Base-by-base conservation (phyloP, 768 basidiomycete species). In the Auricularia heimuer region DNA sequence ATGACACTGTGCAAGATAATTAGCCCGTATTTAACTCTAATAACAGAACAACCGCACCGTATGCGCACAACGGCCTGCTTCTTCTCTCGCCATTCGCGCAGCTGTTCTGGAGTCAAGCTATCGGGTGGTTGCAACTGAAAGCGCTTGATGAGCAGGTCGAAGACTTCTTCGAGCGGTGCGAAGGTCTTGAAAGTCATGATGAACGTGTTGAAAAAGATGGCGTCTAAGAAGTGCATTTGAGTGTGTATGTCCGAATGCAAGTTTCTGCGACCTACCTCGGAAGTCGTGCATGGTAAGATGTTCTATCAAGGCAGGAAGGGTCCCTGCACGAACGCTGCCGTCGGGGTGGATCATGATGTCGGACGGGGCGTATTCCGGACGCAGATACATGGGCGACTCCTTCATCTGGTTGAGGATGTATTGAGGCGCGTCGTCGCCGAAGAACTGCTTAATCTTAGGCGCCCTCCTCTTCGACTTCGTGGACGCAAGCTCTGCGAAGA, bases 151-250 rank as follows among this genome's bases (percentile, higher is more conserved):
- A 98, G 85, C 18, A 89, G 80, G 65, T 93, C 87, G 64, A 96
- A 88, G 8, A 98, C 77, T 61, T 93, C 88, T 64, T 90, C 84
- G 56, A 90, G 78, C 4, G 86, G 87, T 16, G 91, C 92, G 75
- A 98, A 98, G 0, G 93, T 94, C 71, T 94, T 92, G 80, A 92
- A 97, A 0, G 96, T 97, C 85, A 97, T 88, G 68, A 98, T 76
- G 82, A 98, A 98, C 0, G 94, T 88, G 72, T 88, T 87, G 73
- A 82, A 90, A 76, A 89, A 96, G 6, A 83, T 83, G 0, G 87
- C 82, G 74, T 97, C 90, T 89, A 69, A 65, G 63, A 64, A 33
- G 21, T 65, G n/a, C 66, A 33, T 63, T 34, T 51, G 6, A 51
- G 47, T 51, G 21, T 6, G 42, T n/a, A 56, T 67, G 39, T 67